Evolutionary conservation across 1,284 basidiomycete species (phyloP).

Genomic region (Cryptococcus hybrid): DNA sequence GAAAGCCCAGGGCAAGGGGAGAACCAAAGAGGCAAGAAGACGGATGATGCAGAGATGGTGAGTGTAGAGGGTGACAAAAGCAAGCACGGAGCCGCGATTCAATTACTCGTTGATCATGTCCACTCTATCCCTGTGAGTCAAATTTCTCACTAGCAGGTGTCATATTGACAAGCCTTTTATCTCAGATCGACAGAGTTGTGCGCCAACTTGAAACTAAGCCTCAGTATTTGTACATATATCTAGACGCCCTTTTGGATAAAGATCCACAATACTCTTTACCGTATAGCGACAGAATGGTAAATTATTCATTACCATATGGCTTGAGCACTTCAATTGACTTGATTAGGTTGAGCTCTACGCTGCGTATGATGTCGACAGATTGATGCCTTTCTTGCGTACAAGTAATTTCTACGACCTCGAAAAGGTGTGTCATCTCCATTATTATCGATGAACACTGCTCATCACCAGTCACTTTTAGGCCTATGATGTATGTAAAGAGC

Average conservation of each 20-base stretch:
- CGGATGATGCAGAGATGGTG: neutral
- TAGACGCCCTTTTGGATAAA: conserved; percentile 84
- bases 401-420: conserved; percentile 92
- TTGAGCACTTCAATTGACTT: neutral
- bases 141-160: conserved; percentile 5
- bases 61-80: conserved; percentile 30
- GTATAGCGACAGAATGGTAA: conserved; percentile 80
- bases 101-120: conserved; percentile 87
- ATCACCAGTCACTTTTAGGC: conserved; percentile 57
- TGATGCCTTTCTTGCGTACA: conserved; percentile 89
- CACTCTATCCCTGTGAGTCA: conserved; percentile 85
- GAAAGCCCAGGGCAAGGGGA: conserved; percentile 45
- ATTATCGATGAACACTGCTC: neutral
- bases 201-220: conserved; percentile 76
- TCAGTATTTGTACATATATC: conserved; percentile 86
- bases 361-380: conserved; percentile 70
- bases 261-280: conserved; percentile 77
- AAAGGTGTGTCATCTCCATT: conserved; percentile 53
- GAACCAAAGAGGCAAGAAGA: neutral
- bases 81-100: conserved; percentile 66
- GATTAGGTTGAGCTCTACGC: conserved; percentile 82
- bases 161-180: neutral
- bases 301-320: conserved; percentile 7
- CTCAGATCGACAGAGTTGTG: conserved; percentile 79
- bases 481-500: conserved; percentile 78